These are phyloP conservation scores for Gamarada debralockiae DNA, from an alignment of 495 filamentous ascomycete species.

Conservation along the genomic window DNA sequence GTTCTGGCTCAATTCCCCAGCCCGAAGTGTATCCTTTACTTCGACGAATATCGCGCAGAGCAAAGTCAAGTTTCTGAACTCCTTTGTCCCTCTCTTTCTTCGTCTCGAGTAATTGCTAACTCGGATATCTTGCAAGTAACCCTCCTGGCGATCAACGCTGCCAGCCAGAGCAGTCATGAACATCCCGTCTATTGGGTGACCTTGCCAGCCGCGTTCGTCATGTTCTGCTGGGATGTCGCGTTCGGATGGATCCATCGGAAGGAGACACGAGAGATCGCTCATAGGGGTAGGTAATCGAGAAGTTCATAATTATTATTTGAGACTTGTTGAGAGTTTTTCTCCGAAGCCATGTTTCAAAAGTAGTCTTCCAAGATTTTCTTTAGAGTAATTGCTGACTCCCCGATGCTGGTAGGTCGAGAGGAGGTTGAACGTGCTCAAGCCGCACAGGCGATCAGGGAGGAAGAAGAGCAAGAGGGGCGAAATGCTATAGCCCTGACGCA, in stretches of 20 bases:
- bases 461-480: constrained; percentile 31
- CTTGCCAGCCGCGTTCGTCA: constrained; percentile 56
- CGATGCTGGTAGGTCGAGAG: no score
- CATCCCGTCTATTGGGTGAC: constrained; percentile 59
- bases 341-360: no score
- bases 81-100: constrained; percentile 55
- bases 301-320: no score
- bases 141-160: constrained; percentile 52
- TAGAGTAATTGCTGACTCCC: no score
- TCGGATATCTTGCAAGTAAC: no score
- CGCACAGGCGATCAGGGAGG: constrained; percentile 28
- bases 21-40: no score
- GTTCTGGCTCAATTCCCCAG: no score
- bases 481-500: background rate
- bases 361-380: no score
- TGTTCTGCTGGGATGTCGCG: constrained; percentile 57
- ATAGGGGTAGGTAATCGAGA: no score
- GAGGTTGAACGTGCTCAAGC: constrained; percentile 43
- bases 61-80: constrained; percentile 55
- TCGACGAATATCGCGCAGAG: no score
- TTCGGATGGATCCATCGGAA: constrained; percentile 55
- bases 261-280: constrained; percentile 56
- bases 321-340: no score
- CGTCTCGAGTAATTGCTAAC: no score
- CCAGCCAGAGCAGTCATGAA: constrained; percentile 34